Evolutionary conservation across 2,329 filamentous ascomycete species (phyloP).

Genomic region (Fusarium camptoceras): DNA sequence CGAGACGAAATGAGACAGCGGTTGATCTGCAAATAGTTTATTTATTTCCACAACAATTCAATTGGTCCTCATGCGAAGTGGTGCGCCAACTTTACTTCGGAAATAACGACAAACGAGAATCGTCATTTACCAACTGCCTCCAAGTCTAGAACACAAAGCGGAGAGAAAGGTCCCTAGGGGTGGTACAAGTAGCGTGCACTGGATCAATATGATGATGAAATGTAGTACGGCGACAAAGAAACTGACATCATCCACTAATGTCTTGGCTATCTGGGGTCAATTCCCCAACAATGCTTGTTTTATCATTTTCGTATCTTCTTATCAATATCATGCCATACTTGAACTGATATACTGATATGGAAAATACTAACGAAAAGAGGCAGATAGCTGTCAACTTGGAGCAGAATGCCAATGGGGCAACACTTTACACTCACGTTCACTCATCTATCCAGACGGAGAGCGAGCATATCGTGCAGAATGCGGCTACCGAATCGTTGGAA

Average conservation of each 20-base stretch:
- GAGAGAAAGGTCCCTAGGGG: background rate
- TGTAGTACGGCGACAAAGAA: background rate
- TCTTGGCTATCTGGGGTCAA: background rate
- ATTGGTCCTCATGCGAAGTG: background rate
- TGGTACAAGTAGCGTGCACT: background rate
- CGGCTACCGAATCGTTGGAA: rapidly evolving
- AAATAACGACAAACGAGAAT: background rate
- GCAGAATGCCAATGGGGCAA: background rate
- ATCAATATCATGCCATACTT: background rate
- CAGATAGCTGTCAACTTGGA: constrained; percentile 7
- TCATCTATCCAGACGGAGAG: rapidly evolving
- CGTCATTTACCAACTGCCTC: background rate
- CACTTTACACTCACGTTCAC: background rate
- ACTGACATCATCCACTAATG: constrained; percentile 17
- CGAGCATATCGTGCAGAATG: rapidly evolving
- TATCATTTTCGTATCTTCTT: background rate
- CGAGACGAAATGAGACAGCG: too few species aligned
- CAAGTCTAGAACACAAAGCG: background rate
- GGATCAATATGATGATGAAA: constrained; percentile 8
- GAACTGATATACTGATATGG: background rate
- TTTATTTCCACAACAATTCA: too few species aligned
- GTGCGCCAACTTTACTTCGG: background rate
- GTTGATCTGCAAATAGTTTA: too few species aligned
- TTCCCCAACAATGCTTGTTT: background rate
- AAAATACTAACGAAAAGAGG: background rate